These are phyloP conservation scores for Kodamaea kaohsiungensis DNA, from an alignment of 805 yeast genomes.

Conservation along the genomic window DNA sequence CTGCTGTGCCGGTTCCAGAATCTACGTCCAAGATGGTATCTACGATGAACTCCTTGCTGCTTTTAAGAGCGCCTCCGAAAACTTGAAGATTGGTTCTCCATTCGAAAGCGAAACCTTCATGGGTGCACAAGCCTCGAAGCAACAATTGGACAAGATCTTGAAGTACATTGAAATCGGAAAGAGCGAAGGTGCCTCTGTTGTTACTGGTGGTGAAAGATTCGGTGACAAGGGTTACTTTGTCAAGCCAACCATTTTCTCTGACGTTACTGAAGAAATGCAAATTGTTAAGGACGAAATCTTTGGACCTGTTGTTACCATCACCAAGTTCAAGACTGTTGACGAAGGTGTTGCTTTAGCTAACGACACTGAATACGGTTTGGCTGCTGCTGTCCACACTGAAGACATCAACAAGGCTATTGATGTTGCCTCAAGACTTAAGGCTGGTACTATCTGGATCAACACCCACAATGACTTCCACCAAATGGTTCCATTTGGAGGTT, in stretches of 20 bases:
- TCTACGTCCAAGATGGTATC: slow-evolving; percentile 81
- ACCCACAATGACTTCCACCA: slow-evolving; percentile 86
- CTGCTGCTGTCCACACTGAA: slow-evolving; percentile 86
- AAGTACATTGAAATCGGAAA: slow-evolving; percentile 74
- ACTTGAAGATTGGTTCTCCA: slow-evolving; percentile 76
- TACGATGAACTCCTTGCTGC: slow-evolving; percentile 74
- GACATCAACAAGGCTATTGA: slow-evolving; percentile 74
- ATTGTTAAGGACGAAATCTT: slow-evolving; percentile 89
- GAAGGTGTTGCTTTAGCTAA: slow-evolving; percentile 80
- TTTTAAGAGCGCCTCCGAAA: slow-evolving; percentile 57
- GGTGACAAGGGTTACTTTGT: slow-evolving; percentile 72
- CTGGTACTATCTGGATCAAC: slow-evolving; percentile 94
- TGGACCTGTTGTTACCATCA: slow-evolving; percentile 88
- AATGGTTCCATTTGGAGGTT: slow-evolving; percentile 91
- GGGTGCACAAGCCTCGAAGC: slow-evolving; percentile 89
- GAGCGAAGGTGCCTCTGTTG: slow-evolving; percentile 79
- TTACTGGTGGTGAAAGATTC: slow-evolving; percentile 79
- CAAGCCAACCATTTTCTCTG: slow-evolving; percentile 84
- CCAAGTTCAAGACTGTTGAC: slow-evolving; percentile 79
- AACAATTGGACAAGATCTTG: slow-evolving; percentile 77
- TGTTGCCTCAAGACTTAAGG: slow-evolving; percentile 70
- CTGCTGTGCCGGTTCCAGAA: slow-evolving; percentile 92
- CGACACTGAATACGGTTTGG: slow-evolving; percentile 80
- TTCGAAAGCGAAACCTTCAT: slow-evolving; percentile 76
- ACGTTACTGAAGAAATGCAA: slow-evolving; percentile 70